Conservation (phyloP, 176 grass and related monocot species). For the Aegilops sharonensis region DNA sequence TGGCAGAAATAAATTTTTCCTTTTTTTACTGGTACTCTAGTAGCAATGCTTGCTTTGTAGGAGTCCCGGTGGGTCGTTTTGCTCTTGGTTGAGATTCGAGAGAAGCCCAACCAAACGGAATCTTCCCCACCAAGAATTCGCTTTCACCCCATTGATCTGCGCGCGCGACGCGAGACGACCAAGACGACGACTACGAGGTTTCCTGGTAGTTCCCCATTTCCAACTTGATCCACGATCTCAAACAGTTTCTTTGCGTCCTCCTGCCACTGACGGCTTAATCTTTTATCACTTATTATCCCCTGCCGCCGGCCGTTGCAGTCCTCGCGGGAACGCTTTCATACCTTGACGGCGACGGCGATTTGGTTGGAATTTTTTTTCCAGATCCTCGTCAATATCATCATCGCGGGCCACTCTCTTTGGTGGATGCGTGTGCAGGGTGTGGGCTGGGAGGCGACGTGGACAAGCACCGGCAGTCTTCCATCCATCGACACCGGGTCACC, state of each 20-base stretch:
- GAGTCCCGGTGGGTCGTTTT: too few relatives aligned
- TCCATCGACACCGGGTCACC: neutral
- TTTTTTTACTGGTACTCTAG: too few relatives aligned
- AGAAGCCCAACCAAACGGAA: too few relatives aligned
- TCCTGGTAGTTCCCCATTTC: neutral
- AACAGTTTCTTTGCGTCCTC: neutral
- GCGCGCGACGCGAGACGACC: neutral
- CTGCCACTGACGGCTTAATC: neutral
- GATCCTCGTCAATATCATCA: neutral
- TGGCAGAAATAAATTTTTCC: too few relatives aligned
- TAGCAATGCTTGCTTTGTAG: too few relatives aligned
- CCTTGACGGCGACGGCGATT: conserved; percentile 2
- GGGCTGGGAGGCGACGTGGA: conserved; percentile 23
- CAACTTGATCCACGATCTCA: neutral
- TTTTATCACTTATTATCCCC: neutral
- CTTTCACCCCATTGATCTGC: neutral
- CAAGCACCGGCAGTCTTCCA: neutral
- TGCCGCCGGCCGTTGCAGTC: conserved; percentile 7
- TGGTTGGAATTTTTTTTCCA: neutral
- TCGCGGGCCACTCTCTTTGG: neutral
- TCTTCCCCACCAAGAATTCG: too few relatives aligned
- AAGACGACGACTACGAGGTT: neutral
- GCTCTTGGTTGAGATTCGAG: too few relatives aligned
- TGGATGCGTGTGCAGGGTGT: neutral
- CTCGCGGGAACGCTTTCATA: neutral